Base-by-base conservation (phyloP, 495 filamentous ascomycete genomes). In the Monascus purpureus region DNA sequence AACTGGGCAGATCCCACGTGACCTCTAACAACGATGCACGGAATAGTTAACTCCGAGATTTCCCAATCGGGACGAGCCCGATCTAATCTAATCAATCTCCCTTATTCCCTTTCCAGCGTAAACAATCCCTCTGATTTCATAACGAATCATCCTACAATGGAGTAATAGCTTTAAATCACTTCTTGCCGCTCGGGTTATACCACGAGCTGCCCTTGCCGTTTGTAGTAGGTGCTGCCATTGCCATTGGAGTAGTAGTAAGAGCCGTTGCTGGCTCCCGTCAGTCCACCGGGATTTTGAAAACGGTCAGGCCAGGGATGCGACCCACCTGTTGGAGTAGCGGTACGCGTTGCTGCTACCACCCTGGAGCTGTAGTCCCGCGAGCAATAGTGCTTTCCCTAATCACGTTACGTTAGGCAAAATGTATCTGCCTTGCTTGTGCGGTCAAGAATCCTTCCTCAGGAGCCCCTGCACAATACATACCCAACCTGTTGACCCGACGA, bases 221-320 rank as follows among this genome's bases (percentile, higher is more conserved):
- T 68, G 50, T 68, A 55, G 46, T 68, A 70, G 20, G 57, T 61
- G 23, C 63, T 67, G 14, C 61, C 65, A 36, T 64, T 57, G 15
- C 63, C 29, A 37, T 70, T 68, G 40, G 55, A 62, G 45, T 70
- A 68, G 42, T 68, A 68, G 43, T 70, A 70, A 25, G 62, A 65
- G 13, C 65, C 64, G 40, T 63, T 35, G 17, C 60, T 63, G 17
- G 11, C 17, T 4, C 3, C n/a, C n/a, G n/a, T n/a, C n/a, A n/a
- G 4, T 27, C 14, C 14, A 17, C 13, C 18, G 7, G 5, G 26
- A 28, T 28, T 12, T 8, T 9, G 2, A 16, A n/a, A 9, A 5
- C 12, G 13, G 19, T 16, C 30, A 13, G 12, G 16, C n/a, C 3
- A 27, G 28, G 18, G 19, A 8, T 17, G 23, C 1, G 31, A 31